phyloP scores from a whole-genome alignment of 345 rosid genomes.

The Linum tenue region DNA sequence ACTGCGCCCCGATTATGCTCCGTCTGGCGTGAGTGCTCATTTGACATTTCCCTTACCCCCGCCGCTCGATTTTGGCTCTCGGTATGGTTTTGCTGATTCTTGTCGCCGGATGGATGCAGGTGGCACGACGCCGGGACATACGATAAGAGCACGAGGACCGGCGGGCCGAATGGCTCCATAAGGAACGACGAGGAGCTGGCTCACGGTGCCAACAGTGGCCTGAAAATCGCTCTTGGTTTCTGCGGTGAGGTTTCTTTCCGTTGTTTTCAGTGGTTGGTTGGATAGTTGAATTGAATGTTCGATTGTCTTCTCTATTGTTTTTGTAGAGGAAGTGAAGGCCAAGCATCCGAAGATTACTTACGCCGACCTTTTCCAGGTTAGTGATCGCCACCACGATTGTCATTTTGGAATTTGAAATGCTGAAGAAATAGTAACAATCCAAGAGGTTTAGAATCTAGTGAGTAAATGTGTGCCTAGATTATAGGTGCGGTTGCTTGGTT shows the following conservation, averaged over 20 bases:
- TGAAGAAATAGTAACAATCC: too few relatives aligned
- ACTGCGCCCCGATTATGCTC: slow-evolving; percentile 96
- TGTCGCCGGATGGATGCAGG: slow-evolving; percentile 26
- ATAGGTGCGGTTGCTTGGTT: neutral
- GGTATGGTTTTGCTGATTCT: neutral
- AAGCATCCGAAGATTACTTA: slow-evolving; percentile 71
- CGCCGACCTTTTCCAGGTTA: slow-evolving; percentile 67
- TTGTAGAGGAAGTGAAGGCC: slow-evolving; percentile 67
- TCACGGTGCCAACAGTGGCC: slow-evolving; percentile 71
- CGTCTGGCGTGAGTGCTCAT: slow-evolving; percentile 60
- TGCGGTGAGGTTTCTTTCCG: slow-evolving; percentile 41
- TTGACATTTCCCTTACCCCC: neutral
- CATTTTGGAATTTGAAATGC: too few relatives aligned
- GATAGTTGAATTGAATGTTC: neutral
- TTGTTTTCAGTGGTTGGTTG: neutral
- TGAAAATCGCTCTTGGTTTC: slow-evolving; percentile 69
- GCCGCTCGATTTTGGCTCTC: neutral
- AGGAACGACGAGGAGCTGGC: slow-evolving; percentile 68
- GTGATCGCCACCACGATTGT: neutral
- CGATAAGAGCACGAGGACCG: slow-evolving; percentile 68
- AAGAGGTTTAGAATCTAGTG: too few relatives aligned
- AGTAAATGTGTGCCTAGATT: too few relatives aligned
- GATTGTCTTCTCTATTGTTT: neutral
- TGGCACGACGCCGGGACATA: slow-evolving; percentile 98
- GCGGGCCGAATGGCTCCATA: slow-evolving; percentile 88